These are phyloP conservation scores for Epichloe elymi DNA, from an alignment of 2,329 filamentous ascomycete genomes.

Conservation along the genomic window DNA sequence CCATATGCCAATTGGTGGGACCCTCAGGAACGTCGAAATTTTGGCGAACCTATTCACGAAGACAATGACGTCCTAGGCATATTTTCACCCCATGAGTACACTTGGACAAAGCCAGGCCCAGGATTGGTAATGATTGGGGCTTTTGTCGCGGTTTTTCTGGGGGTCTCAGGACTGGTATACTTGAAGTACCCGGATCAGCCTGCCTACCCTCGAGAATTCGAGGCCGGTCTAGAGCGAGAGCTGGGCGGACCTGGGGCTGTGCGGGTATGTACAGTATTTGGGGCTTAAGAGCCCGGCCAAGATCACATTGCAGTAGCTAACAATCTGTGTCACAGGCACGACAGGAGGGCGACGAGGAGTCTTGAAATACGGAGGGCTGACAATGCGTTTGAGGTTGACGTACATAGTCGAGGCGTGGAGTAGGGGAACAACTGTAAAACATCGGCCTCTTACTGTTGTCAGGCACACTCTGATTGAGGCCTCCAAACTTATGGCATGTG, in stretches of 20 bases:
- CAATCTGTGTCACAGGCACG: slow-evolving; percentile 29
- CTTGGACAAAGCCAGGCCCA: slow-evolving; percentile 60
- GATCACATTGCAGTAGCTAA: neutral
- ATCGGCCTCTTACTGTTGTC: neutral
- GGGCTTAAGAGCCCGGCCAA: neutral
- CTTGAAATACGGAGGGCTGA: slow-evolving; percentile 20
- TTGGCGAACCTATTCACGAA: slow-evolving; percentile 90
- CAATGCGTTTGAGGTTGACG: slow-evolving; percentile 14
- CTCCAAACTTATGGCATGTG: neutral
- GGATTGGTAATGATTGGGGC: slow-evolving; percentile 53
- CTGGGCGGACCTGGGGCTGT: slow-evolving; percentile 56
- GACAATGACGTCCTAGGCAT: slow-evolving; percentile 89
- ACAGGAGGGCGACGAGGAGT: slow-evolving; percentile 40
- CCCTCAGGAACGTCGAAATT: slow-evolving; percentile 93
- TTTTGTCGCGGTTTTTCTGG: slow-evolving; percentile 52
- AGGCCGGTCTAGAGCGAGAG: slow-evolving; percentile 60
- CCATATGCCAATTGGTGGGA: slow-evolving; percentile 95
- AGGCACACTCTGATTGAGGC: neutral
- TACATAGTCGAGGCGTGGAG: slow-evolving; percentile 19
- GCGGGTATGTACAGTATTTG: slow-evolving; percentile 38
- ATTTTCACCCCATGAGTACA: slow-evolving; percentile 83
- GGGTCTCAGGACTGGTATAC: slow-evolving; percentile 54
- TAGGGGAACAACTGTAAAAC: slow-evolving; percentile 1
- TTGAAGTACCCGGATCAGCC: slow-evolving; percentile 59
- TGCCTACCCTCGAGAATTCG: slow-evolving; percentile 56